Evolutionary conservation across 1,284 basidiomycete species (phyloP).

Genomic region (Trichosporon inkin): DNA sequence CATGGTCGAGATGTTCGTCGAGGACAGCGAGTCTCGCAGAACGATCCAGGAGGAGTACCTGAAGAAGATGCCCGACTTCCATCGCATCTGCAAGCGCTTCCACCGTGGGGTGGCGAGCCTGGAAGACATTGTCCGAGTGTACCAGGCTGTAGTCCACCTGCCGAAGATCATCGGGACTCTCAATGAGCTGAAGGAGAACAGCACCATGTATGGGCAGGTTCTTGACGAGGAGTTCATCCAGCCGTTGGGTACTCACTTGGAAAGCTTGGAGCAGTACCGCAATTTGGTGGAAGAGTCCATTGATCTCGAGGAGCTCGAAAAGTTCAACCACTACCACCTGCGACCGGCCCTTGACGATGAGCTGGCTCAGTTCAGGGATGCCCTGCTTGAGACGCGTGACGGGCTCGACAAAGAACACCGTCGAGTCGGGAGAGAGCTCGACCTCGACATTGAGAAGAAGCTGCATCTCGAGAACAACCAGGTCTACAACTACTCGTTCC

Average conservation of each 20-base stretch:
- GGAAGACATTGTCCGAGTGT: conserved; percentile 94
- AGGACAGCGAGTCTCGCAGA: conserved; percentile 67
- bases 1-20: conserved; percentile 80
- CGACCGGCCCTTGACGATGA: conserved; percentile 62
- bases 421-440: conserved; percentile 66
- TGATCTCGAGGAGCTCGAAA: conserved; percentile 77
- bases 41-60: conserved; percentile 70
- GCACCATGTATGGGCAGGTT: conserved; percentile 54
- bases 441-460: conserved; percentile 90
- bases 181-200: conserved; percentile 46
- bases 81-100: conserved; percentile 87
- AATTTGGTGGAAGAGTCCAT: conserved; percentile 96
- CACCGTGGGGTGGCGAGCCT: conserved; percentile 77
- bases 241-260: conserved; percentile 60
- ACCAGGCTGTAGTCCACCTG: conserved; percentile 79
- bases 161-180: conserved; percentile 68
- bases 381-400: conserved; percentile 68
- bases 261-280: conserved; percentile 68
- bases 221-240: conserved; percentile 65
- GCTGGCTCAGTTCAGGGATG: conserved; percentile 65
- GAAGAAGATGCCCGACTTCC: conserved; percentile 89
- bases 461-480: conserved; percentile 90
- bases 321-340: conserved; percentile 79
- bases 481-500: conserved; percentile 87
- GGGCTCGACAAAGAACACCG: conserved; percentile 80